Base-by-base conservation (phyloP, 2,329 filamentous ascomycete species). In the Penicillium sp. region DNA sequence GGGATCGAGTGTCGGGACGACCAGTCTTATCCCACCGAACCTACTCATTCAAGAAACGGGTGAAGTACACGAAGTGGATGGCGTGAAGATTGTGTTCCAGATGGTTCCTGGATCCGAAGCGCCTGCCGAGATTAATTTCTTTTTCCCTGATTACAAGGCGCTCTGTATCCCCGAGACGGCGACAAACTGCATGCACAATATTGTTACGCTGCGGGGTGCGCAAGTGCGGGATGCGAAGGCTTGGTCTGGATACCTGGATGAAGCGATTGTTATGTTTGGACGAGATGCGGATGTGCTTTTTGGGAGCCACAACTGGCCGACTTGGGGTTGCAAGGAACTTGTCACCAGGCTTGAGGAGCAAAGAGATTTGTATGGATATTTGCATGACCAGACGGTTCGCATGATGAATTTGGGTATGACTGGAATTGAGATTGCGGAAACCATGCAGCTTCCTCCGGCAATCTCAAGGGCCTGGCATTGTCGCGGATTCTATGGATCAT, bases 281-380 rank as follows among this genome's bases (percentile, higher is more conserved):
- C 47, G 61, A 2, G 55, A 66, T 4, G 49, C 72, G 1, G 69
- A 76, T 5, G 71, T 78, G 2, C 51, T 77, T 3, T 77, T 78
- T 51, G 69, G 68, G 1, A 67, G 70, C 23, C 77, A 80, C 60
- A 65, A 75, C 57, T 79, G 77, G 77, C 77, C 77, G n/a, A 78
- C 74, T 0, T 79, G 75, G 73, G 74, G 73, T 0, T 50, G 58
- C 3, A 58, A 66, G 0, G 58, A 69, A 2, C 54, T 74, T 16
- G 53, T 66, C 6, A 46, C 53, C 67, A 19, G 47, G 11, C 57
- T 80, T 0, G 57, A 65, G 0, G 61, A 73, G 46, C 77, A 79
- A 58, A 59, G 77, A n/a, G 75, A 78, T 58, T 54, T 75, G 16
- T 78, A 79, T 55, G 73, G 62, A 1, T 78, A 74, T 49, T 26